phyloP scores from a whole-genome alignment of 2,329 filamentous ascomycete genomes.

The Leptographium wingfieldii region DNA sequence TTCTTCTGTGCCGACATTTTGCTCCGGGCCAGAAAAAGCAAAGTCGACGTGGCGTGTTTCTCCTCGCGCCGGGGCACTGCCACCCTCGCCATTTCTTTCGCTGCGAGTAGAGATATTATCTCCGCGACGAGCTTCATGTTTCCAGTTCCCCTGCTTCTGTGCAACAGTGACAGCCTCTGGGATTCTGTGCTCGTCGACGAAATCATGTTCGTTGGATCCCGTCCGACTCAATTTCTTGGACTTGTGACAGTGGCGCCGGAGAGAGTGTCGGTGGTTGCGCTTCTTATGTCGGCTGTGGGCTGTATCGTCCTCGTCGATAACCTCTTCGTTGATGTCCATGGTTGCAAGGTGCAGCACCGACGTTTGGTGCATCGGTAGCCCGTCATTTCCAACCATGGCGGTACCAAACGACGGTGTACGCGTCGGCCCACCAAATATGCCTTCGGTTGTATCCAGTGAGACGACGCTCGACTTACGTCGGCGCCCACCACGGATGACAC shows the following conservation, averaged over 20 bases:
- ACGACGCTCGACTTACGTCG: slow-evolving; percentile 52
- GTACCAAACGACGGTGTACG: slow-evolving; percentile 31
- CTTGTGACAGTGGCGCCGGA: slow-evolving; percentile 16
- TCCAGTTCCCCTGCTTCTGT: background rate
- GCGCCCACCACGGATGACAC: slow-evolving; percentile 28
- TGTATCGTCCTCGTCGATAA: slow-evolving; percentile 34
- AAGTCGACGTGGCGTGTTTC: slow-evolving; percentile 31
- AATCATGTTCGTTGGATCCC: slow-evolving; percentile 15
- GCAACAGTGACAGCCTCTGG: slow-evolving; percentile 14
- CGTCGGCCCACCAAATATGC: slow-evolving; percentile 14
- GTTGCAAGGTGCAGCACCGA: slow-evolving; percentile 24
- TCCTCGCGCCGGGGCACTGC: background rate
- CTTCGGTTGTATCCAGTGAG: slow-evolving; percentile 37
- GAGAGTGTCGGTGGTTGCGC: slow-evolving; percentile 24
- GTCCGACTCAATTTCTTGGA: slow-evolving; percentile 27
- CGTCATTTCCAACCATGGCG: slow-evolving; percentile 22
- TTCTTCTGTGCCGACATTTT: slow-evolving; percentile 2
- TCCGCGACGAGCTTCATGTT: background rate
- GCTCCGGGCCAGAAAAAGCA: slow-evolving; percentile 19
- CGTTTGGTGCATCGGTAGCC: slow-evolving; percentile 19
- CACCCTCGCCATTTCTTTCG: background rate
- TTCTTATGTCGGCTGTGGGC: slow-evolving; percentile 18
- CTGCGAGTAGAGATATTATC: background rate
- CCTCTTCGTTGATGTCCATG: slow-evolving; percentile 29
- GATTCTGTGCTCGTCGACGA: slow-evolving; percentile 20